Base-by-base conservation (phyloP, 257 asterid genomes). In the Solanum gracilifrons region DNA sequence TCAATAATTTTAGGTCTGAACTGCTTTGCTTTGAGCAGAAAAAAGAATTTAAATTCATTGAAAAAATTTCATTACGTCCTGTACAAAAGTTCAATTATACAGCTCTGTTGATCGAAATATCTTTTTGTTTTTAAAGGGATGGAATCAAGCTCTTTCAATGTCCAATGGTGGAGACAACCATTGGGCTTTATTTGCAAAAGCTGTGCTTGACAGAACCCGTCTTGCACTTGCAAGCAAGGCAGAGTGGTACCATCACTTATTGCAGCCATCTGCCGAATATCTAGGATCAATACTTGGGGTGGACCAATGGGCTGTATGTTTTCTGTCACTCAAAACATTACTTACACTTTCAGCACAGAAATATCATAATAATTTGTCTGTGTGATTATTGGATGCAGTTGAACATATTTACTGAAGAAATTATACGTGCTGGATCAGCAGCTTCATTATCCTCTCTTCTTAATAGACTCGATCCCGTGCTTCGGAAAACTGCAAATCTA, bases 221-320 rank as follows among this genome's bases (percentile, higher is more conserved):
- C 99, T 97, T 90, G 92, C 98, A 76, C 98, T 97, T 85, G 92
- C 98, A 85, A 93, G 93, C 96, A 97, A 95, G 89, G 99, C 97
- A 5, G 99, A 95, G 93, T 90, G 93, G 90, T 97, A 92, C 89
- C 98, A 94, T 90, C 94, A 93, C 77, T 91, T 97, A 88, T 90
- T 97, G 91, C 99, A 97, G 88, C 98, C 99, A 85, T 94, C 99
- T 69, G 99, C 99, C 31, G 98, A 96, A 91, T 94, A 96, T 90
- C 95, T 97, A 31, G 99, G 99, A 74, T 94, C 99, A 72, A 90
- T 66, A 90, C 99, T 97, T 88, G 96, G 98, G 86, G 97, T 97
- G 90, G 98, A 95, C 88, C 91, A 91, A 76, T 92, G 93, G 95
- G 99, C 98, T 27, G 99, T 97, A 96, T 68, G 96, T 91, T 64